A percentile compares a stretch with the other conserved stretches of the same genome.
Evolutionary conservation across 176 grass and related monocot species (phyloP).

Genomic region (Triticum timopheevii): DNA sequence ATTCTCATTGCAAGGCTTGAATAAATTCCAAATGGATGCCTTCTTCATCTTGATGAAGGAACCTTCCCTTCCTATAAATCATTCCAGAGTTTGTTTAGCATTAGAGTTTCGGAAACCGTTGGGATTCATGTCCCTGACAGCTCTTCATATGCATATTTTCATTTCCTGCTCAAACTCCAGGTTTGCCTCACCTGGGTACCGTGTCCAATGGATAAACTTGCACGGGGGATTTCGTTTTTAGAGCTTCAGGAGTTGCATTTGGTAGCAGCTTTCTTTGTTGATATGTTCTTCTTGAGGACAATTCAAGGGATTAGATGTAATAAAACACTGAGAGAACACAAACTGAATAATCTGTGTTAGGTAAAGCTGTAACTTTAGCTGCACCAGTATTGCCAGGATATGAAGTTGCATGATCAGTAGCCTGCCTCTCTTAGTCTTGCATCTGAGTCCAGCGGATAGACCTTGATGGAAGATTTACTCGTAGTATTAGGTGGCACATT

Average conservation of each 20-base stretch:
- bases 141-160: slow-evolving; percentile 55
- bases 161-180: slow-evolving; percentile 65
- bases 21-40: too few relatives aligned
- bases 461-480: too few relatives aligned
- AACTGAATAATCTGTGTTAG: slow-evolving; percentile 13
- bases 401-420: too few relatives aligned
- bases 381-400: neutral
- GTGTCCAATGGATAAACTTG: too few relatives aligned
- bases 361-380: neutral
- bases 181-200: neutral
- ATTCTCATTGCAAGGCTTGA: too few relatives aligned
- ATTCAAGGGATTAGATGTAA: neutral
- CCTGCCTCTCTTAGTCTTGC: too few relatives aligned
- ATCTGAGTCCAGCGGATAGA: too few relatives aligned
- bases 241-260: slow-evolving; percentile 32
- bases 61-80: too few relatives aligned
- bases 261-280: slow-evolving; percentile 24
- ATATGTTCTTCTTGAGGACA: neutral
- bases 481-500: too few relatives aligned
- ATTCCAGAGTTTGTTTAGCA: slow-evolving; percentile 14
- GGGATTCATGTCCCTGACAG: slow-evolving; percentile 61
- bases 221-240: slow-evolving; percentile 20
- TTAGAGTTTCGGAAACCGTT: slow-evolving; percentile 62
- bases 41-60: too few relatives aligned
- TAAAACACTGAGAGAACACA: neutral